Percentiles rank a stretch among this genome's conserved stretches.
phyloP scores from a whole-genome alignment of 2,329 filamentous ascomycete genomes.

The Neonectria sp. region DNA sequence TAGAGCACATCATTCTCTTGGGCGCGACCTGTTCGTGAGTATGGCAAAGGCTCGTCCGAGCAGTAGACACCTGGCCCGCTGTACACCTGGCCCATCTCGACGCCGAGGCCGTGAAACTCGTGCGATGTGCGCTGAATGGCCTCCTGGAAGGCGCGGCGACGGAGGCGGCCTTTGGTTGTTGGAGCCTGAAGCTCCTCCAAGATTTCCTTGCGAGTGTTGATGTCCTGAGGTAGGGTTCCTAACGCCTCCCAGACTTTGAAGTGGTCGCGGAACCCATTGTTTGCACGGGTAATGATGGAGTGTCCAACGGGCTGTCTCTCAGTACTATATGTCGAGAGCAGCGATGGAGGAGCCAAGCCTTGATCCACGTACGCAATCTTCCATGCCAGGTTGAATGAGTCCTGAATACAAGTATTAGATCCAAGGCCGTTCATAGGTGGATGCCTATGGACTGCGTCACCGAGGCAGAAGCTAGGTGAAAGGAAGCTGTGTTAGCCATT shows the following conservation, averaged over 20 bases:
- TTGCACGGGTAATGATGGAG: slow-evolving; percentile 67
- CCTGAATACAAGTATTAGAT: slow-evolving; percentile 72
- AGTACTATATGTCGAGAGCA: slow-evolving; percentile 60
- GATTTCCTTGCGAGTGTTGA: too few species aligned
- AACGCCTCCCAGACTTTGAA: slow-evolving; percentile 61
- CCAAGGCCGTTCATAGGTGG: slow-evolving; percentile 71
- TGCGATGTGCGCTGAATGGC: too few species aligned
- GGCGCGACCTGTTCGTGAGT: too few species aligned
- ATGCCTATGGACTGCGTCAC: slow-evolving; percentile 72
- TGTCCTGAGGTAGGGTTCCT: slow-evolving; percentile 43
- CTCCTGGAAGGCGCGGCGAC: too few species aligned
- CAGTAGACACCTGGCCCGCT: too few species aligned
- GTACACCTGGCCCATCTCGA: too few species aligned
- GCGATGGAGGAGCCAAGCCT: slow-evolving; percentile 49
- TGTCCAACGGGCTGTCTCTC: slow-evolving; percentile 67
- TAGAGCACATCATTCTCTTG: slow-evolving; percentile 50
- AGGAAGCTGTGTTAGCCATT: too few species aligned
- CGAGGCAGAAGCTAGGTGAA: slow-evolving; percentile 57
- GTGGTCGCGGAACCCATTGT: slow-evolving; percentile 70
- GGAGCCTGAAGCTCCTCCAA: too few species aligned
- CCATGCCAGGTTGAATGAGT: slow-evolving; percentile 71
- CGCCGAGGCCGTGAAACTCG: too few species aligned
- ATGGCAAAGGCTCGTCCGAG: too few species aligned
- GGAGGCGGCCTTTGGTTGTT: too few species aligned
- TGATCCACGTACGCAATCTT: slow-evolving; percentile 64